Evolutionary conservation across 768 basidiomycete species (phyloP), one percentile per base, ranked within the genome.

Genomic region (Leccinellum rugosiceps): DNA sequence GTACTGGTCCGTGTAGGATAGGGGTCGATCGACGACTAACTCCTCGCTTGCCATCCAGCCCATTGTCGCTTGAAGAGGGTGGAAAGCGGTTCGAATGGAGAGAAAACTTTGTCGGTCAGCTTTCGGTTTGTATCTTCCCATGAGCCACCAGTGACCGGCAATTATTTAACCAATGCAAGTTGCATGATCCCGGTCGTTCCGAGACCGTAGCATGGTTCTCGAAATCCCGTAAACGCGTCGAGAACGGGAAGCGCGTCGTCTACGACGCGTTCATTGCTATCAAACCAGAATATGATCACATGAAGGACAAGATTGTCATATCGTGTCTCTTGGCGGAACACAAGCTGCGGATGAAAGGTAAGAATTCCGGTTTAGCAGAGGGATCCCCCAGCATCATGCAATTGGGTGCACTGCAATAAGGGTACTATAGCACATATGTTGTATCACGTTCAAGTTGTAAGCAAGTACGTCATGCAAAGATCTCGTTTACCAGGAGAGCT

Each of bases 301-400:
- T 26, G 32, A 34, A 46, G 15, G 30, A 59, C n/a, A 25, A 9
- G 0, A 50, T 46, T 25, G 9, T 60, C n/a, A 17, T 53, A 3
- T 59, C 52, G 11, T 54, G 59, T 28, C 47, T 60, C 17, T 46
- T 53, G 46, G 58, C 15, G 11, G 38, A 45, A 25, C 51, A 59
- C 15, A 21, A 59, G 11, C 13, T 30, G 11, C 47, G 47, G 26
- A 56, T 38, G 0, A 56, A 55, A 28, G 54, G 11, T 17, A 55
- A 56, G 55, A 49, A 31, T 15, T 3, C 13, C 19, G 48, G 0
- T 7, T 6, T 49, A 32, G 48, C 25, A 25, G n/a, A 56, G 28
- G 50, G 47, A 34, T 32, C 26, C 17, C 5, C 53, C 17, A 15
- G 15, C 21, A 17, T 31, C n/a, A 19, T 34, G 30, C 25, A 7